Evolutionary conservation across 2,329 filamentous ascomycete species (phyloP), one percentile per base, ranked within the genome.

Genomic region (Penicillium sp.): DNA sequence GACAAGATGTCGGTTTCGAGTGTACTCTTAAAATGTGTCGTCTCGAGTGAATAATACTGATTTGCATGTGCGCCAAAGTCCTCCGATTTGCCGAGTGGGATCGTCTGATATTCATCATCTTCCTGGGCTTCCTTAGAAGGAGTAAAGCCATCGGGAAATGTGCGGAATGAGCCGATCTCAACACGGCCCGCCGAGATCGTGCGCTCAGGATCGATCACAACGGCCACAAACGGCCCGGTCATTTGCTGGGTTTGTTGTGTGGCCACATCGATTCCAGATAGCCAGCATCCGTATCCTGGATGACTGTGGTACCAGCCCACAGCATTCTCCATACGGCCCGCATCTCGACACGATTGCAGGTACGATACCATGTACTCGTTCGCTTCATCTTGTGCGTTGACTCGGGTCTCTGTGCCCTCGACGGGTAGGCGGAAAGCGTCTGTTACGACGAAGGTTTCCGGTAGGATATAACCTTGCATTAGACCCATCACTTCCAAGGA

Each of bases 271-370:
- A 99, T 97, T 54, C 94, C 94, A 33, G 88, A 92, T 23, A 99
- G 83, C 94, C 94, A 99, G 81, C 94, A 99, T 40, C 94, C 94
- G 73, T 99, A 99, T 23, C 94, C 94, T 0, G 94, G 94, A 72
- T 99, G 94, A 64, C 88, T 93, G 76, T 99, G 94, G 75, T 99
- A 99, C 94, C 94, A 99, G 16, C 94, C 94, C 14, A 99, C 89
- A 0, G 91, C 90, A 72, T 99, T 97, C 76, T 99, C 94, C 71
- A 88, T 80, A 52, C 92, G 79, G 72, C 91, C 83, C 79, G 90
- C 68, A 61, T 92, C 87, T 55, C 93, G 84, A 64, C 88, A 89
- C 3, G 87, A 79, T 64, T 88, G 81, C 24, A 95, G 82, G 70
- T 95, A 97, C 62, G 90, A 85, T 51, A 96, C 87, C 80, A 97